These are phyloP conservation scores for Stephanocyclus meneghinianus DNA, from an alignment of 352 stramenopile species.

Conservation along the genomic window DNA sequence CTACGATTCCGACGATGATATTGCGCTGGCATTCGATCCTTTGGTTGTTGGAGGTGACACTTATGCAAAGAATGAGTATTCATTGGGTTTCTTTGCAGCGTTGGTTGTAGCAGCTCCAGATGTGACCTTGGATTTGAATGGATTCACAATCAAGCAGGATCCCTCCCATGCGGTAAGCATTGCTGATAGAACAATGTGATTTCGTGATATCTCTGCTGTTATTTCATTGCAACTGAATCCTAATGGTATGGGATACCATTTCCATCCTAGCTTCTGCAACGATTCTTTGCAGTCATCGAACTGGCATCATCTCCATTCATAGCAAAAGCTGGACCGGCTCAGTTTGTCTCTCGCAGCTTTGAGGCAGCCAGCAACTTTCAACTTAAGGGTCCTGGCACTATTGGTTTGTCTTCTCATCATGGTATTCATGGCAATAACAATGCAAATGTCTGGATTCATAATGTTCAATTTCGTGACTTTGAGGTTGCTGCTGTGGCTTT, in stretches of 20 bases:
- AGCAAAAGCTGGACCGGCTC: background rate
- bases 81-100: background rate
- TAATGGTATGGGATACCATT: too few relatives aligned
- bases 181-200: too few relatives aligned
- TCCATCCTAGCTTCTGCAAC: too few relatives aligned
- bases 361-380: background rate
- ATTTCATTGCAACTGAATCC: too few relatives aligned
- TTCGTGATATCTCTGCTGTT: too few relatives aligned
- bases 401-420: background rate
- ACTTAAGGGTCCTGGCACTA: background rate
- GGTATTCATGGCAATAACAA: background rate
- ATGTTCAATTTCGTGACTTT: background rate
- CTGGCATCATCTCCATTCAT: background rate
- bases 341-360: background rate
- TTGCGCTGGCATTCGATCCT: background rate
- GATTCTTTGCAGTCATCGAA: background rate
- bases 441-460: background rate
- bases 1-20: background rate
- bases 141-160: background rate
- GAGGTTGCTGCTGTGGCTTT: background rate
- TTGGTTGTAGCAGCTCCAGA: background rate
- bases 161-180: background rate
- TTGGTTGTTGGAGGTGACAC: background rate
- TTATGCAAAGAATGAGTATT: background rate
- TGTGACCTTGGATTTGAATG: background rate